Evolutionary conservation across 179 eudicot genomes (phyloP).

Genomic region (Pouteria campechiana): DNA sequence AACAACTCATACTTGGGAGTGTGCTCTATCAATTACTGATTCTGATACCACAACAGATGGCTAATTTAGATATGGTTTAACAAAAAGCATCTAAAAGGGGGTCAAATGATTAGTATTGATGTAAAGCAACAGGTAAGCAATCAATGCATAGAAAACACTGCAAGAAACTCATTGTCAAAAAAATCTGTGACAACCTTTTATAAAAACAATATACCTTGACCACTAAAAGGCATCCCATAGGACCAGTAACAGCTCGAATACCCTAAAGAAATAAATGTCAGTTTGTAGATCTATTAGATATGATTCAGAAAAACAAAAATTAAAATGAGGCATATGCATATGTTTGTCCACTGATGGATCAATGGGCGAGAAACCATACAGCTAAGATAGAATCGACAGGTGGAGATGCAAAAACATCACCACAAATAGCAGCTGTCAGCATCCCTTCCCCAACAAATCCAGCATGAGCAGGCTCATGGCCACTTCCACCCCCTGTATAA

Average conservation of each 20-base stretch:
- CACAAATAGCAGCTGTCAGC: constrained; percentile 97
- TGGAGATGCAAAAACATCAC: constrained; percentile 97
- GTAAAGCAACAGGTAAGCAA: no score
- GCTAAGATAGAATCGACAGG: constrained; percentile 83
- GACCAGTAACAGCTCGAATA: constrained; percentile 91
- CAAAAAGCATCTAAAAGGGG: no score
- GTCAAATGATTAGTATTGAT: no score
- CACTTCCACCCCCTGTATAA: constrained; percentile 90
- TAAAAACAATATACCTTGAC: constrained; percentile 49
- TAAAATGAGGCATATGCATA: not conserved
- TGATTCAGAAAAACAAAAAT: not conserved
- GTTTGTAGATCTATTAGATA: not conserved
- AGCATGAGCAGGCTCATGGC: constrained; percentile 99
- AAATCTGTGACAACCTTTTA: not conserved
- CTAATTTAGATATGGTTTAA: no score
- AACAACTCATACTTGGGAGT: no score
- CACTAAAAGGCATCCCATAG: constrained; percentile 86
- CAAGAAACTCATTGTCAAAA: not conserved
- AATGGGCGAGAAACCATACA: constrained; percentile 27
- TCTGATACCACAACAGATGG: no score
- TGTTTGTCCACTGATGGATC: not conserved
- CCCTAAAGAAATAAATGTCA: constrained; percentile 39
- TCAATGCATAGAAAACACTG: no score
- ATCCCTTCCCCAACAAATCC: constrained; percentile 98
- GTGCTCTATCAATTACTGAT: no score